Evolutionary conservation across 2,329 filamentous ascomycete species (phyloP).

Genomic region (Colletotrichum godetiae): DNA sequence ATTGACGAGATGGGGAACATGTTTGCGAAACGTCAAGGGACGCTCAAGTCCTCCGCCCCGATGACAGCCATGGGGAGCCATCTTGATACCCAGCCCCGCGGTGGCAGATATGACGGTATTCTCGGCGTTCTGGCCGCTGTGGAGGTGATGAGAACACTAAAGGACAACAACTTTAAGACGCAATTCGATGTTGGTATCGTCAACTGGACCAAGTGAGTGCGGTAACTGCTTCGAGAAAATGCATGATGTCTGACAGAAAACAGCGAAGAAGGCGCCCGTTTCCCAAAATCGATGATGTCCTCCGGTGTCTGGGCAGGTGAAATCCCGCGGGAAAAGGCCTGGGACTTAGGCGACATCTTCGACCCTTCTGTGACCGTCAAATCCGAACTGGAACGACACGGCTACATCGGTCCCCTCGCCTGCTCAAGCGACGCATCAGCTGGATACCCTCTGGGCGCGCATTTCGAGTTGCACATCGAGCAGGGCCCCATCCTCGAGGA

Average conservation of each 20-base stretch:
- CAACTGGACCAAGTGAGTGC: conserved; percentile 77
- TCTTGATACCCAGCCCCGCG: conserved; percentile 72
- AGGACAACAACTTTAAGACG: conserved; percentile 75
- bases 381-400: conserved; percentile 73
- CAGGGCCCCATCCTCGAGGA: conserved; percentile 82
- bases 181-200: conserved; percentile 79
- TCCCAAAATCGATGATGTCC: conserved; percentile 79
- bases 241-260: not conserved
- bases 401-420: conserved; percentile 69
- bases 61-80: conserved; percentile 78
- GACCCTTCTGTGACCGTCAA: conserved; percentile 52
- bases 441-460: conserved; percentile 70
- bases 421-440: conserved; percentile 13
- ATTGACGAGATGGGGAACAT: conserved; percentile 85
- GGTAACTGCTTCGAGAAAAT: accelerated
- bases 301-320: conserved; percentile 83
- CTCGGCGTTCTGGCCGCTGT: conserved; percentile 79
- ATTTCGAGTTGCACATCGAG: conserved; percentile 89
- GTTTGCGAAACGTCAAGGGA: conserved; percentile 77
- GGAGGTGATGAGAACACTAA: conserved; percentile 76
- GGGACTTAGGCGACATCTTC: conserved; percentile 57
- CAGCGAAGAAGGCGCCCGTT: conserved; percentile 84
- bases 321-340: conserved; percentile 70
- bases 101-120: conserved; percentile 81
- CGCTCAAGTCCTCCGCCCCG: conserved; percentile 65